phyloP scores from a whole-genome alignment of 2,329 filamentous ascomycete genomes.

The Penicillium crustosum region DNA sequence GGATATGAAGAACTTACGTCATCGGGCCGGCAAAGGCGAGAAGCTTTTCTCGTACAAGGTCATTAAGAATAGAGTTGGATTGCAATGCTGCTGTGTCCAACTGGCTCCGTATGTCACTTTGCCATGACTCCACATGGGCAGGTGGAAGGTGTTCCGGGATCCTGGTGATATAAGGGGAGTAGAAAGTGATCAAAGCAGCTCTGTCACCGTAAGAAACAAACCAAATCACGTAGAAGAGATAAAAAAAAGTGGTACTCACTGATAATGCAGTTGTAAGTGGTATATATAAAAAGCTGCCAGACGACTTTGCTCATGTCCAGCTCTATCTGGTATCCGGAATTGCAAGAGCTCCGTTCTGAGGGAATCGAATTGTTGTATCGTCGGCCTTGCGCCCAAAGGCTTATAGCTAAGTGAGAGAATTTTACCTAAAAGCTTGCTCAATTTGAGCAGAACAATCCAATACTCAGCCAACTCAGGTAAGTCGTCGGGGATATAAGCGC shows the following conservation, averaged over 20 bases:
- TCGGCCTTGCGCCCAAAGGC: slow-evolving; percentile 17
- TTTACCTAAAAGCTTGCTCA: slow-evolving; percentile 28
- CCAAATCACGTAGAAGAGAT: background rate
- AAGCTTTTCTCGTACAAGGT: slow-evolving; percentile 25
- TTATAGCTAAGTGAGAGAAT: slow-evolving; percentile 28
- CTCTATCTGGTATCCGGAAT: slow-evolving; percentile 16
- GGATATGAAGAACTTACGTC: slow-evolving; percentile 22
- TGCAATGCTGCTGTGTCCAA: slow-evolving; percentile 23
- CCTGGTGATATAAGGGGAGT: slow-evolving; percentile 27
- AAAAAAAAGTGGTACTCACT: slow-evolving; percentile 16
- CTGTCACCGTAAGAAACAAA: slow-evolving; percentile 17
- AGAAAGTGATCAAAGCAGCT: slow-evolving; percentile 30
- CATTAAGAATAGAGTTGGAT: slow-evolving; percentile 30
- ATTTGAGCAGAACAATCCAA: slow-evolving; percentile 30
- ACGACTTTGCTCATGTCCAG: slow-evolving; percentile 7
- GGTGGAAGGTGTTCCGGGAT: slow-evolving; percentile 19
- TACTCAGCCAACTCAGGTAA: slow-evolving; percentile 22
- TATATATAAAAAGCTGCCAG: slow-evolving; percentile 22
- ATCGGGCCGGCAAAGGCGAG: slow-evolving; percentile 28
- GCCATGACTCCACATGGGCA: slow-evolving; percentile 19
- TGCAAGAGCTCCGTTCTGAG: background rate
- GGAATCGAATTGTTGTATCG: slow-evolving; percentile 24
- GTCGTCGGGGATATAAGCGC: slow-evolving; percentile 23
- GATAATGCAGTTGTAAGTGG: slow-evolving; percentile 34
- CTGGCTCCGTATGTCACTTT: slow-evolving; percentile 21